Percentiles rank a stretch among this genome's conserved stretches.
Conservation (phyloP, 2,329 filamentous ascomycete genomes). For the Diaporthe sp. region DNA sequence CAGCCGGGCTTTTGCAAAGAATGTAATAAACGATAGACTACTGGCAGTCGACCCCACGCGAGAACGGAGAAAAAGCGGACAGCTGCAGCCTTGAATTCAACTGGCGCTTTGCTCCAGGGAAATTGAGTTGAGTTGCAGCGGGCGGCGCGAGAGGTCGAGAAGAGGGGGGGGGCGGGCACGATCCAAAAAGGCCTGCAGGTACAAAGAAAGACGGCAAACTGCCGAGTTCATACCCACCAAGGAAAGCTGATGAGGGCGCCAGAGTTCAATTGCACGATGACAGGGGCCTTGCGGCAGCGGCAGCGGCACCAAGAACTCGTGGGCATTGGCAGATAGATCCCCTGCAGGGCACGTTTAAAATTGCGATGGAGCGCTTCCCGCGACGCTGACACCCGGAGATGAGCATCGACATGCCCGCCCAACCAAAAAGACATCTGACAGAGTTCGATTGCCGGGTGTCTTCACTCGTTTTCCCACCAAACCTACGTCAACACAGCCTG, state of each 20-base stretch:
- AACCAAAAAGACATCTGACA: slow-evolving; percentile 11
- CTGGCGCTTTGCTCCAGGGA: slow-evolving; percentile 15
- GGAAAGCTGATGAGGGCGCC: background rate
- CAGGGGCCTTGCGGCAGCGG: slow-evolving; percentile 28
- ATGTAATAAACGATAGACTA: slow-evolving; percentile 24
- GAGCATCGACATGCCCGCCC: slow-evolving; percentile 40
- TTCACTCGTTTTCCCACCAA: background rate
- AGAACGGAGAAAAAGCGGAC: slow-evolving; percentile 12
- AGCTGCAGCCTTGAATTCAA: slow-evolving; percentile 8
- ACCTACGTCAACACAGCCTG: slow-evolving; percentile 13
- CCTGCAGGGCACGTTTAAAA: slow-evolving; percentile 37
- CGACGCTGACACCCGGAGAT: slow-evolving; percentile 30
- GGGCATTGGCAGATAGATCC: slow-evolving; percentile 5
- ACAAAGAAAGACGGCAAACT: slow-evolving; percentile 24
- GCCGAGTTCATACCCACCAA: background rate
- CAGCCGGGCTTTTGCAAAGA: slow-evolving; percentile 1
- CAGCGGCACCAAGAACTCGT: slow-evolving; percentile 27
- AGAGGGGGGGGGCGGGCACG: background rate
- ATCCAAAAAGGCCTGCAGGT: background rate
- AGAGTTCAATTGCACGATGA: background rate
- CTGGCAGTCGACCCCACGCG: slow-evolving; percentile 23
- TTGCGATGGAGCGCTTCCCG: slow-evolving; percentile 39
- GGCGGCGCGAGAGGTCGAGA: background rate
- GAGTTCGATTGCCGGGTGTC: background rate
- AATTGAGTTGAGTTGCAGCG: slow-evolving; percentile 22